Base-by-base conservation (phyloP, 148 eudicot species). In the Pharnaceum exiguum region DNA sequence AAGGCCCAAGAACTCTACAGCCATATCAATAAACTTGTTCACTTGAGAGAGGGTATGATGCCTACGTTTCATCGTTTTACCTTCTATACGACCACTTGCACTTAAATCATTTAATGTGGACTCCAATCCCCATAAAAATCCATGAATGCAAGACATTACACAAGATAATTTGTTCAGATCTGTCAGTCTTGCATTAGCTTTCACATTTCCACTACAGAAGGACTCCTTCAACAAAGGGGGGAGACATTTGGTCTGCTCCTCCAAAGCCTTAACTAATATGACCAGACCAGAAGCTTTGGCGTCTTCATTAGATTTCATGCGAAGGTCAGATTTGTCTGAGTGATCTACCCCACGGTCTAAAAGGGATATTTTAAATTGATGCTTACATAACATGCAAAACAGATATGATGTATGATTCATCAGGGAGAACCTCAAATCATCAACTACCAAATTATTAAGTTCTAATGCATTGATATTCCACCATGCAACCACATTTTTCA, bases 381-480 rank as follows among this genome's bases (percentile, higher is more conserved):
- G 69, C 80, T 74, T 83, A 72, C 72, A 71, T 30, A 89, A 57
- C 16, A 68, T 75, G 59, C 73, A 42, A 62, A 89, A 73, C 51
- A 83, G 55, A 59, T 78, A 75, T 12, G 95, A 81, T 16, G 99
- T 93, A 47, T 85, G 80, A 82, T 93, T 87, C 79, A 79, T 76
- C 73, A 93, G 67, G 10, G 96, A 77, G 59, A 82, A 66, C 0
- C 75, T 55, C 70, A 79, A 62, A 55, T 55, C 64, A 64, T 71
- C 76, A 37, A 53, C 69, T 60, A 55, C 77, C 50, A 68, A 39
- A 49, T 46, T 55, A 32, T 54, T 28, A 36, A 76, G 74, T 52
- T 72, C 79, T 16, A 77, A 67, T 51, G 68, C 58, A 37, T 56
- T 15, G 19, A 59, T 40, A 22, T 59, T 72, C 38, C 63, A 68